Base-by-base conservation (phyloP, 2,329 filamentous ascomycete species). In the Mycosphaerella sp. region DNA sequence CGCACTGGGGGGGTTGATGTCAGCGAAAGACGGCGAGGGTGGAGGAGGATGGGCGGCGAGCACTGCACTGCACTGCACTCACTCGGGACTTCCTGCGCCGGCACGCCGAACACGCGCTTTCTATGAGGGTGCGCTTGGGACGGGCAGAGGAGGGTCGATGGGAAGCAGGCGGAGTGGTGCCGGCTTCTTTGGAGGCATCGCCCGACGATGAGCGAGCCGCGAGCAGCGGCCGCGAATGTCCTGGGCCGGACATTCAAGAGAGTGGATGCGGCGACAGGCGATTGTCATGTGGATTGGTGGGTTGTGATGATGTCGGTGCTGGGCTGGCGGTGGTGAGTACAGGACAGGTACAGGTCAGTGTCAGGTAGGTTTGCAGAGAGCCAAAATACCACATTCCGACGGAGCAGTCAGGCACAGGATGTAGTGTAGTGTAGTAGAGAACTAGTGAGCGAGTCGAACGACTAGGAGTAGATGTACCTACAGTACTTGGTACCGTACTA, bases 51-150 rank as follows among this genome's bases (percentile, higher is more conserved):
- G 25, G 9, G 21, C 17, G 14, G 27, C 35, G 13, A 43, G 35
- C 28, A 48, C 10, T 21, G 18, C n/a, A 60, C 60, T 6, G 35
- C 28, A 48, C 10, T 21, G 18, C n/a, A 60, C 60, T 6, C 41
- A 63, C 61, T 54, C 57, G 49, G 12, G 61, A 63, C 40, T 63
- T 63, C 27, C 61, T 50, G 18, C 55, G 58, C 27, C 60, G 59
- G 52, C 61, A 63, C 10, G 61, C 61, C n/a, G 54, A 57, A 47
- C 61, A 63, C n/a, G 61, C 61, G 43, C 60, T 63, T 36, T 62
- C 61, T 12, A 63, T 62, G 10, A 63, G 49, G 18, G 59, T 62
- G 39, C 61, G 60, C 50, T 59, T 63, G 14, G 61, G 41, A 37
- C 58, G 54, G 34, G 48, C 49, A 18, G 50, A 49, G 14, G 54